A percentile compares a stretch with the other conserved stretches of the same genome.
phyloP scores from a whole-genome alignment of 1,139 yeast genomes.

The Scheffersomyces cryptocercus region DNA sequence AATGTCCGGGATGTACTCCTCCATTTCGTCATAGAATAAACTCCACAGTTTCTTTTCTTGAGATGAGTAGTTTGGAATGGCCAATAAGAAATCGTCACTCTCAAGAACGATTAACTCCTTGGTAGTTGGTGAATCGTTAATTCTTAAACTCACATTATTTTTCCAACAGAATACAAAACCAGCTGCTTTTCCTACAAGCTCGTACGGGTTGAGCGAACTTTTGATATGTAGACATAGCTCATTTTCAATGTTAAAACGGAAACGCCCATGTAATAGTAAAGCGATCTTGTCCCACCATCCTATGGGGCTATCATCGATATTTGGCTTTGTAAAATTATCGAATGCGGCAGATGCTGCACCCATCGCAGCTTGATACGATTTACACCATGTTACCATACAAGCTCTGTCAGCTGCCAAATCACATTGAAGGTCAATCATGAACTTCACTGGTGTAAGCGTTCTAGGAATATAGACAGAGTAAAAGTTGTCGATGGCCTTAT shows the following conservation, averaged over 20 bases:
- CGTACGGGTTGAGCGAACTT: slow-evolving; percentile 78
- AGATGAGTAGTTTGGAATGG: slow-evolving; percentile 56
- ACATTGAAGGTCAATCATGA: slow-evolving; percentile 37
- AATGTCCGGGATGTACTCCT: slow-evolving; percentile 13
- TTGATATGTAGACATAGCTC: slow-evolving; percentile 56
- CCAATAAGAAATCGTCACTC: slow-evolving; percentile 69
- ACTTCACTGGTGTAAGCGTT: slow-evolving; percentile 48
- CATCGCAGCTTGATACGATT: slow-evolving; percentile 42
- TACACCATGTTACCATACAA: slow-evolving; percentile 47
- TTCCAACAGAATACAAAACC: slow-evolving; percentile 85
- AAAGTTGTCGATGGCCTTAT: slow-evolving; percentile 30
- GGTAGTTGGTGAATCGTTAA: slow-evolving; percentile 66
- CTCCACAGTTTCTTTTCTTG: slow-evolving; percentile 39
- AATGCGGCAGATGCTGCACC: slow-evolving; percentile 40
- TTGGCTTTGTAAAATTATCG: slow-evolving; percentile 66
- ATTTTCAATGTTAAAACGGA: slow-evolving; percentile 53
- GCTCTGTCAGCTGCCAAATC: slow-evolving; percentile 38
- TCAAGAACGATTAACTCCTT: slow-evolving; percentile 61
- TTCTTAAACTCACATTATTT: slow-evolving; percentile 56
- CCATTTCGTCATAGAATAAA: slow-evolving; percentile 29
- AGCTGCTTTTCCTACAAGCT: slow-evolving; percentile 63
- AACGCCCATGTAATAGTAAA: slow-evolving; percentile 45
- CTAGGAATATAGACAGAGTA: slow-evolving; percentile 43
- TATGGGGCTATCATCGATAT: slow-evolving; percentile 79
- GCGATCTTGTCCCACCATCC: slow-evolving; percentile 69